phyloP scores from a whole-genome alignment of 345 rosid species.

The Hevea brasiliensis region DNA sequence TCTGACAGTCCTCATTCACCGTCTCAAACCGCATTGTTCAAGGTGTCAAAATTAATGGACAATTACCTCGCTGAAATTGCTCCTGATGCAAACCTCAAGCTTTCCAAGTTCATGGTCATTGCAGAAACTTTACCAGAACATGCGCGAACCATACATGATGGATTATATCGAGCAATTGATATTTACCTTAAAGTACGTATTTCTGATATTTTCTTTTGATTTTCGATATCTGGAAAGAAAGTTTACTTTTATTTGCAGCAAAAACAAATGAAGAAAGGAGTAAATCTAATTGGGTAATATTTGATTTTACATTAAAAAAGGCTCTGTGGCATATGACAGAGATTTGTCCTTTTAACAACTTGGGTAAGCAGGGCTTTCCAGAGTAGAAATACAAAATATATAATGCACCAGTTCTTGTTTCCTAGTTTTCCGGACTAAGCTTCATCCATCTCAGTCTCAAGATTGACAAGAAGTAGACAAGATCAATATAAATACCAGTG shows the following conservation, averaged over 20 bases:
- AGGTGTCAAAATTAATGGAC: constrained; percentile 86
- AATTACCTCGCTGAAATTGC: constrained; percentile 94
- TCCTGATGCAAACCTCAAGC: constrained; percentile 91
- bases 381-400: too few relatives aligned
- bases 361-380: background rate
- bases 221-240: background rate
- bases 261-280: background rate
- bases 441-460: too few relatives aligned
- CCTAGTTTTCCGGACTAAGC: too few relatives aligned
- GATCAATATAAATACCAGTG: background rate
- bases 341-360: background rate
- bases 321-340: background rate
- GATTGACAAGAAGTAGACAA: background rate
- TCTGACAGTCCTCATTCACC: constrained; percentile 77
- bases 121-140: constrained; percentile 84
- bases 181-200: constrained; percentile 74
- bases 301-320: too few relatives aligned
- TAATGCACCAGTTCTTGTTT: too few relatives aligned
- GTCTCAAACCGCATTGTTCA: constrained; percentile 73
- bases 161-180: constrained; percentile 85
- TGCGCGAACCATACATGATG: constrained; percentile 89
- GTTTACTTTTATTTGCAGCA: background rate
- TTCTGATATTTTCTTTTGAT: constrained; percentile 8
- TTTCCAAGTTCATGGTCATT: constrained; percentile 76
- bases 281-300: too few relatives aligned